phyloP scores from a whole-genome alignment of 2,329 filamentous ascomycete species.

The Penicillium corylophilum region DNA sequence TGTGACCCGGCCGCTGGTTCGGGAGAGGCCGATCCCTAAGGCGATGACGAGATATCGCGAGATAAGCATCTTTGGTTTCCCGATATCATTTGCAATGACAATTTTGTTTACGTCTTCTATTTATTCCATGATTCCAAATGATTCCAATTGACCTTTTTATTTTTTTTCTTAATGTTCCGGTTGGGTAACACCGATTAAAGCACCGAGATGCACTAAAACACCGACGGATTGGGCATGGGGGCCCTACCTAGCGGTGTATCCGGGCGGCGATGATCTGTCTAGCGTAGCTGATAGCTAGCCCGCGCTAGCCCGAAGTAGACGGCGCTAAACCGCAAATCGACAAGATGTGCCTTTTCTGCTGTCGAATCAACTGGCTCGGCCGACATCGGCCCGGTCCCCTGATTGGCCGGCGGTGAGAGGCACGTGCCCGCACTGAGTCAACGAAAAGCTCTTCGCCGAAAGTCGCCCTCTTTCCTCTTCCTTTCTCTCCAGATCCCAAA shows the following conservation, averaged over 20 bases:
- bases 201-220: constrained; percentile 1
- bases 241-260: constrained; percentile 1
- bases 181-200: constrained; percentile 6
- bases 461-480: constrained; percentile 10
- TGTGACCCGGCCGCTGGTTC: constrained; percentile 2
- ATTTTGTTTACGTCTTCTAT: not conserved
- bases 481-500: constrained; percentile 8
- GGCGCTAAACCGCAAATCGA: not conserved
- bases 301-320: too few relatives aligned
- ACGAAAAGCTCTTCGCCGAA: constrained; percentile 19
- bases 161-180: not conserved
- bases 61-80: constrained; percentile 16
- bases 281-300: not conserved
- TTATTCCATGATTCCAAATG: too few relatives aligned
- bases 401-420: constrained; percentile 33
- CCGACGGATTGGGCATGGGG: not conserved
- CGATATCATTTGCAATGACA: too few relatives aligned
- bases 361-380: constrained; percentile 3
- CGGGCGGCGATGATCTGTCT: not conserved
- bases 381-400: constrained; percentile 18
- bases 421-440: constrained; percentile 29
- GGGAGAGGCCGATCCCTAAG: constrained; percentile 11
- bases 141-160: not conserved
- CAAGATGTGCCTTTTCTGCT: not conserved
- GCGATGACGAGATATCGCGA: constrained; percentile 13